phyloP scores from a whole-genome alignment of 2,329 filamentous ascomycete species.

The Fusarium drepaniforme region DNA sequence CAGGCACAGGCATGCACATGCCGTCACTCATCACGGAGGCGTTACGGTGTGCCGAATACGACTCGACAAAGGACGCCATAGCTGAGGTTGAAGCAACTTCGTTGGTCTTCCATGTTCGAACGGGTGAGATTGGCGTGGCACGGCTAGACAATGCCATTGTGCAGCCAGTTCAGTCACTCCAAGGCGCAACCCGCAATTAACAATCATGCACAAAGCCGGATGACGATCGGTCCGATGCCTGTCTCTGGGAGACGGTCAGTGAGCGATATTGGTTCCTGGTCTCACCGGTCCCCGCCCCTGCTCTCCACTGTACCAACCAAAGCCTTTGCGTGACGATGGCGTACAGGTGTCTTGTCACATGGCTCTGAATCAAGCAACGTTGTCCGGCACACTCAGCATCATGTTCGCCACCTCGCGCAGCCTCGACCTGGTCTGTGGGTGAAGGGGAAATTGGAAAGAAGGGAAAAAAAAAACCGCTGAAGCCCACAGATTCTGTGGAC shows the following conservation, averaged over 20 bases:
- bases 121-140: conserved; percentile 7
- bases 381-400: conserved; percentile 15
- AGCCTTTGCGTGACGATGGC: conserved; percentile 43
- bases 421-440: conserved; percentile 26
- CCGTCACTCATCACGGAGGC: conserved; percentile 15
- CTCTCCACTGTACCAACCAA: conserved; percentile 43
- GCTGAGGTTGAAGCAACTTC: conserved; percentile 12
- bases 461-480: not conserved
- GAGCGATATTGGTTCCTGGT: conserved; percentile 34
- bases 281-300: conserved; percentile 45
- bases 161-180: conserved; percentile 14
- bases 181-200: conserved; percentile 13
- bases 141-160: conserved; percentile 17
- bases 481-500: conserved; percentile 15
- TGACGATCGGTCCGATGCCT: conserved; percentile 39
- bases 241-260: conserved; percentile 15
- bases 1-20: conserved; percentile 11
- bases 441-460: conserved; percentile 9
- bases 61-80: conserved; percentile 2
- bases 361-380: conserved; percentile 30
- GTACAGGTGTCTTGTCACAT: conserved; percentile 42
- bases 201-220: conserved; percentile 23
- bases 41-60: conserved; percentile 16
- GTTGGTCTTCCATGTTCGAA: conserved; percentile 3
- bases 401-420: conserved; percentile 32